Conservation (phyloP, 768 basidiomycete species). For the Pulveroboletus sp. region DNA sequence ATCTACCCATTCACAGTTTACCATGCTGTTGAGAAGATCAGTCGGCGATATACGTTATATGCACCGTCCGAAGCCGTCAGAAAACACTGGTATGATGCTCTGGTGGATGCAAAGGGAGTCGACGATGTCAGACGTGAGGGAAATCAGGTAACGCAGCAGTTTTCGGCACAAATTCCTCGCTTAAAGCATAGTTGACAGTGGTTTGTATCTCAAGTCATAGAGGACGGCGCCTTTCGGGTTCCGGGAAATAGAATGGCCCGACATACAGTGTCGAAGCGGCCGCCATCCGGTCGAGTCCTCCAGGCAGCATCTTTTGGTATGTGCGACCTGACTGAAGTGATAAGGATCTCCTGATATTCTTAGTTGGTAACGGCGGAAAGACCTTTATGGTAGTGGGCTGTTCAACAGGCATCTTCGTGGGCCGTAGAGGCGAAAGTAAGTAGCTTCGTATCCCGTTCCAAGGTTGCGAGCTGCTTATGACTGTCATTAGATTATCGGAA, state of each 20-base stretch:
- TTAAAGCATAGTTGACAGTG: constrained; percentile 40
- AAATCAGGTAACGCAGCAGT: constrained; percentile 52
- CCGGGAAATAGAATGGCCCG: constrained; percentile 33
- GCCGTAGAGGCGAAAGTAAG: constrained; percentile 52
- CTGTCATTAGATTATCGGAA: constrained; percentile 47
- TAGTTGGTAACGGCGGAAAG: constrained; percentile 45
- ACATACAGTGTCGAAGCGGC: constrained; percentile 25
- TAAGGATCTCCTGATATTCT: not conserved
- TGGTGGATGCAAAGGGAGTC: constrained; percentile 61
- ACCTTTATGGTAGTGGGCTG: constrained; percentile 63
- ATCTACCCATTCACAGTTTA: constrained; percentile 77
- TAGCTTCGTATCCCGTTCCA: not conserved
- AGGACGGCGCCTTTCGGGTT: constrained; percentile 59
- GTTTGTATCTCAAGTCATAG: constrained; percentile 56
- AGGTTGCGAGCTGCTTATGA: not conserved
- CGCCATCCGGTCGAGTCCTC: constrained; percentile 53
- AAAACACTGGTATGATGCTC: constrained; percentile 56
- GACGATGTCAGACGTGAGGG: constrained; percentile 61
- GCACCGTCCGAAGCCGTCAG: constrained; percentile 53
- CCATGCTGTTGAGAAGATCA: constrained; percentile 53
- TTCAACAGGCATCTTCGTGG: constrained; percentile 65
- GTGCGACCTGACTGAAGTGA: constrained; percentile 15
- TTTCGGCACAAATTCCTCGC: not conserved
- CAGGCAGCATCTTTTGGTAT: constrained; percentile 62
- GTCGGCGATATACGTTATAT: constrained; percentile 69